Base-by-base conservation (phyloP, 805 yeast genomes). In the Wickerhamiella brachini region DNA sequence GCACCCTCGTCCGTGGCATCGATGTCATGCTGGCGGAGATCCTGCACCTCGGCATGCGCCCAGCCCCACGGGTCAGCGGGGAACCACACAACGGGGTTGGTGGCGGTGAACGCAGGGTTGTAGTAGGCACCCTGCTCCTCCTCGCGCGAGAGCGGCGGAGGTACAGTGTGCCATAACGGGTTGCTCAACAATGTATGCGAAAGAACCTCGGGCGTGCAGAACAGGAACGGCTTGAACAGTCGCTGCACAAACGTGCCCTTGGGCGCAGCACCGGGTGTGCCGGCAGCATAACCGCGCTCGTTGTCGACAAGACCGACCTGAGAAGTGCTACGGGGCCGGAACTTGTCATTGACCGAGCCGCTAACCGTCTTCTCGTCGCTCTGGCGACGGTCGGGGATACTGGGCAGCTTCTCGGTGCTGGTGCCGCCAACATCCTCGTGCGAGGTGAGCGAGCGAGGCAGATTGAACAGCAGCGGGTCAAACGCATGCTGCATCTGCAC, bases 21-120 rank as follows among this genome's bases (percentile, higher is more conserved):
- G 47, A 87, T 76, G 7, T 79, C 71, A 1, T 72, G 74, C 20
- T 69, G 64, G 10, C 60, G 59, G 49, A 85, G 73, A 43, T 77
- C 70, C 41, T 74, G 75, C 21, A 84, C 80, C 59, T 81, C 79
- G 13, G 61, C 63, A 1, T 71, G 67, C 0, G 95, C 83, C 58
- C 86, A 75, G 1, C 97, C 97, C 76, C 79, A 78, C 9, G 85
- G 82, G 65, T 90, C 98, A 52, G 71, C 71, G n/a, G 97, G 94
- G 60, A 90, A 78, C 98, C 98, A 90, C 20, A 90, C 68, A n/a
- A 73, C 71, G 1, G 95, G 95, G 58, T 85, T 76, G 45, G 71
- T 65, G 0, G 82, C 82, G 24, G 78, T 69, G 17, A 82, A 80
- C 6, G 82, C 85, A 2, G 97, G 97, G 61, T 75, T 76, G 60